These are phyloP conservation scores for Rhizomucor pusillus DNA, from an alignment of 371 early-diverging fungal species.

Conservation along the genomic window DNA sequence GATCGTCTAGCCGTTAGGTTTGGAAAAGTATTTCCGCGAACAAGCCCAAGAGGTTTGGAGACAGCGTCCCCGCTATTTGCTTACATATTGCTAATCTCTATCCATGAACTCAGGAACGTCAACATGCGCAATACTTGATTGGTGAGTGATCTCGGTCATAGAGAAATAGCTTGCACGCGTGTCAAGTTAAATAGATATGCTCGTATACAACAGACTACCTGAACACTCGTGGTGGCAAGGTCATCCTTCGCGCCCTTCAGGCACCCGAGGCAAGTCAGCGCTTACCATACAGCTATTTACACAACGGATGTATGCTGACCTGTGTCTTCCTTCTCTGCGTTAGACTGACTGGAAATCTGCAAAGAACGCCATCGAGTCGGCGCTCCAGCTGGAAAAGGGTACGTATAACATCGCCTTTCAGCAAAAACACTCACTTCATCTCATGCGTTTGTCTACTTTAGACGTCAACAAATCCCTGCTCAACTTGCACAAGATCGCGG, in stretches of 20 bases:
- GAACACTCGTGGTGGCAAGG: slow-evolving; percentile 58
- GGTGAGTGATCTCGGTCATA: slow-evolving; percentile 22
- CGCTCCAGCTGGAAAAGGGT: slow-evolving; percentile 68
- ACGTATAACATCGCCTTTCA: slow-evolving; percentile 1
- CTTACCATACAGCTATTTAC: not conserved
- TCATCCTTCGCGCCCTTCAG: slow-evolving; percentile 45
- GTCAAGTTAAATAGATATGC: not conserved
- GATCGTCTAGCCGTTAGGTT: slow-evolving; percentile 17
- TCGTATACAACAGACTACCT: slow-evolving; percentile 36
- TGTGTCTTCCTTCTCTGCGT: not conserved
- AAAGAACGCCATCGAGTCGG: slow-evolving; percentile 62
- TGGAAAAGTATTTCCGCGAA: slow-evolving; percentile 60
- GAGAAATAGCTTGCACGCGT: too few species aligned
- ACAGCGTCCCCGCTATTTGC: not conserved
- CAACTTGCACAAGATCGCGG: slow-evolving; percentile 63
- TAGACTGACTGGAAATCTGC: slow-evolving; percentile 65
- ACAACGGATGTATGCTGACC: not conserved
- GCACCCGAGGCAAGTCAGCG: slow-evolving; percentile 44
- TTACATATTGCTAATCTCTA: not conserved
- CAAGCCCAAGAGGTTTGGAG: slow-evolving; percentile 46
- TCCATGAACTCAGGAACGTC: slow-evolving; percentile 40
- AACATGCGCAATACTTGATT: slow-evolving; percentile 56
- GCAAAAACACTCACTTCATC: not conserved
- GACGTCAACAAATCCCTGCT: slow-evolving; percentile 70
- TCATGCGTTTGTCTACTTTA: slow-evolving; percentile 8